Percentiles rank a stretch among this genome's conserved stretches.
Evolutionary conservation across 768 basidiomycete genomes (phyloP).

Genomic region (Mycena polygramma): DNA sequence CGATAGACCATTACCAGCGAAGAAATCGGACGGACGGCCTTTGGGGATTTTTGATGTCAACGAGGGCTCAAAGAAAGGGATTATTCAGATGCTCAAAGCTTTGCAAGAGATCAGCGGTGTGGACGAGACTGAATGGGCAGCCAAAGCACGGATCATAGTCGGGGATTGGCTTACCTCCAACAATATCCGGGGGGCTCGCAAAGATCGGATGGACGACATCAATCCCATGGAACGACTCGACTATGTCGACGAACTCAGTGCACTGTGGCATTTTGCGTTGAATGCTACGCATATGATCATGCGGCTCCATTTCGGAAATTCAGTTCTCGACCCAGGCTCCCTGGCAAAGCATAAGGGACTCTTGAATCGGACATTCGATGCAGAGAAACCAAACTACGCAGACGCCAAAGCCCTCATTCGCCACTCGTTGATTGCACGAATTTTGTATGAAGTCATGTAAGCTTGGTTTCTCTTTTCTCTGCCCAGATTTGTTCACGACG

Average conservation of each 20-base stretch:
- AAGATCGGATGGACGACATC: conserved; percentile 42
- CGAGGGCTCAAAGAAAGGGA: conserved; percentile 47
- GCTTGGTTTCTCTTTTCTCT: background rate
- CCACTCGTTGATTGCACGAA: conserved; percentile 36
- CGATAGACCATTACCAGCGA: conserved; percentile 40
- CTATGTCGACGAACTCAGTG: conserved; percentile 41
- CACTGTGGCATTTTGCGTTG: conserved; percentile 45
- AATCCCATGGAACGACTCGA: conserved; percentile 42
- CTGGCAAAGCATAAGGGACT: conserved; percentile 45
- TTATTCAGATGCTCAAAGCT: conserved; percentile 42
- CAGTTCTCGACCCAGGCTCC: conserved; percentile 42
- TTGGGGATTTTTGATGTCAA: conserved; percentile 46
- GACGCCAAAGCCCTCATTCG: conserved; percentile 38
- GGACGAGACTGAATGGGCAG: conserved; percentile 37
- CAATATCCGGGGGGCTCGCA: conserved; percentile 42
- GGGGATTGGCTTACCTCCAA: conserved; percentile 48
- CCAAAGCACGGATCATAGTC: conserved; percentile 38
- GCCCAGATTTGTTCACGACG: background rate
- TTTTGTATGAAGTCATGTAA: conserved; percentile 36
- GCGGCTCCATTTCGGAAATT: conserved; percentile 42
- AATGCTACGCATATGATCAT: conserved; percentile 44
- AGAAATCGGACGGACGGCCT: conserved; percentile 34
- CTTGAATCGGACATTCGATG: conserved; percentile 44
- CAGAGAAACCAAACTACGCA: conserved; percentile 44
- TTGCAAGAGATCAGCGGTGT: conserved; percentile 40